Evolutionary conservation across 2,329 filamentous ascomycete genomes (phyloP).

Genomic region (Penicillium sp.): DNA sequence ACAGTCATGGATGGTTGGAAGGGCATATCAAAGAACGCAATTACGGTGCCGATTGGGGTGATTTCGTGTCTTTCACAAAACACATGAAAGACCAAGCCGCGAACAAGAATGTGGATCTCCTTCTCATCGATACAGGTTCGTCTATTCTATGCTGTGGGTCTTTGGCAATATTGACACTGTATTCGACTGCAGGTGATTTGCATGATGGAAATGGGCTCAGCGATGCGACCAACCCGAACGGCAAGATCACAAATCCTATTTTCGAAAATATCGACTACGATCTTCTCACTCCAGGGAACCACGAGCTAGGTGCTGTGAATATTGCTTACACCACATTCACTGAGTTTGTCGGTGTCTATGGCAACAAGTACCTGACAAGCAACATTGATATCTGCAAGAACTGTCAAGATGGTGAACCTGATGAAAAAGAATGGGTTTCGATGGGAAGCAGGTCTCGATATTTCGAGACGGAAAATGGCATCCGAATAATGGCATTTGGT

Average conservation of each 20-base stretch:
- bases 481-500: constrained; percentile 56
- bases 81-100: constrained; percentile 62
- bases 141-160: background rate
- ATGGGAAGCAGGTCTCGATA: constrained; percentile 53
- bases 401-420: constrained; percentile 3
- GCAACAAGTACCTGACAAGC: constrained; percentile 55
- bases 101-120: constrained; percentile 56
- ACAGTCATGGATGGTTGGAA: constrained; percentile 64
- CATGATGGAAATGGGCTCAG: constrained; percentile 66
- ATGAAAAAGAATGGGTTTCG: constrained; percentile 41
- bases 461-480: constrained; percentile 51
- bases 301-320: constrained; percentile 65
- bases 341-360: constrained; percentile 60
- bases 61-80: constrained; percentile 62
- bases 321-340: constrained; percentile 64
- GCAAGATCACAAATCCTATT: constrained; percentile 54
- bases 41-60: constrained; percentile 67
- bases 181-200: constrained; percentile 52
- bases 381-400: constrained; percentile 50
- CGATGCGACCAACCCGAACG: constrained; percentile 61
- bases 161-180: constrained; percentile 6
- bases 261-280: constrained; percentile 58
- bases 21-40: constrained; percentile 63
- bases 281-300: constrained; percentile 60
- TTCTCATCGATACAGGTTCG: constrained; percentile 54